Evolutionary conservation across 2,329 filamentous ascomycete genomes (phyloP), one percentile per base, ranked within the genome.

Genomic region (Sporothrix brasiliensis): DNA sequence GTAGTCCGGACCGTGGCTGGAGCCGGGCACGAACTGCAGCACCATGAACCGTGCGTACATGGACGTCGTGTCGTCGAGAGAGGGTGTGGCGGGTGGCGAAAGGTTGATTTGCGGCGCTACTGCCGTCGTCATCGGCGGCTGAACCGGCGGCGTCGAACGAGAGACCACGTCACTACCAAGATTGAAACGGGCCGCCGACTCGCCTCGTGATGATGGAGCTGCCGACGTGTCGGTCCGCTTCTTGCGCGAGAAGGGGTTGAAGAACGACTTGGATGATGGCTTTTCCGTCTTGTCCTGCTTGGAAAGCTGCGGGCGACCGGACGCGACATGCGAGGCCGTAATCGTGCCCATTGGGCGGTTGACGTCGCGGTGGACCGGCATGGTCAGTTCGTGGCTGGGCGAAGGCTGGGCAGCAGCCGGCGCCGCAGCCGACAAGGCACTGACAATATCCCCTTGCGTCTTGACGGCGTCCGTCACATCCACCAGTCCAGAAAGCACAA

Each of bases 401-500:
- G 49, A 47, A 1, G 58, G 34, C 30, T 16, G 16, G 0, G 4
- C 44, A 11, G 80, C 79, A 0, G 79, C 75, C 1, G 78, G 77
- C 10, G 77, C 70, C 21, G 81, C 77, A n/a, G 78, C 79, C 44
- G 79, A 83, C 16, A 89, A 75, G 6, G 87, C 78, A 6, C 80
- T 80, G 58, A 89, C 72, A 7, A 88, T 80, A 71, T 88, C 86
- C 4, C 81, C 80, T 44, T 80, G 80, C 66, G 79, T 82, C 69
- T 83, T 82, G 47, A 88, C 80, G 0, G 82, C 83, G 2, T 85
- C 84, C 0, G 86, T 87, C 16, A 87, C 83, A 72, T 89, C 85
- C 67, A 89, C 82, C 72, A 89, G 85, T 0, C 83, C 86, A 0
- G 85, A 86, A 19, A 89, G 79, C 74, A 84, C 87, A 76, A 84